These are phyloP conservation scores for Stephanodiscus minutulus DNA, from an alignment of 108 stramenopile genomes.

Conservation along the genomic window DNA sequence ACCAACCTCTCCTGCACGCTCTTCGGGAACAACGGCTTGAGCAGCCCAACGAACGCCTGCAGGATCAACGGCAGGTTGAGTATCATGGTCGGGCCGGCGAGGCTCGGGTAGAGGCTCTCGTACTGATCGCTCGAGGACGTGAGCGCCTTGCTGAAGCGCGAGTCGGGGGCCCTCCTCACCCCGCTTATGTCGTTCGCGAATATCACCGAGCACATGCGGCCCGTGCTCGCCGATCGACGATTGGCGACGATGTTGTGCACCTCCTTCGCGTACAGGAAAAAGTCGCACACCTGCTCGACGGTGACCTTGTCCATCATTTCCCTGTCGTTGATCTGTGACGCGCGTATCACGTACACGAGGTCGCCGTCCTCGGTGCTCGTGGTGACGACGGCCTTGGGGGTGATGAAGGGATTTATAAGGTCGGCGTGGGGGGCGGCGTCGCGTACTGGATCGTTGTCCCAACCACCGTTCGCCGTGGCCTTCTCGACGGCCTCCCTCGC, in stretches of 20 bases:
- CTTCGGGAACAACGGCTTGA: slow-evolving; percentile 52
- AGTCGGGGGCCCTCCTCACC: slow-evolving; percentile 43
- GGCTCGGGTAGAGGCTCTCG: slow-evolving; percentile 48
- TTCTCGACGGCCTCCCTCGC: slow-evolving; percentile 39
- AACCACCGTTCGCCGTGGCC: slow-evolving; percentile 48
- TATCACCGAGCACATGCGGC: slow-evolving; percentile 42
- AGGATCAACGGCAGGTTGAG: slow-evolving; percentile 47
- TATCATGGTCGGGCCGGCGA: slow-evolving; percentile 55
- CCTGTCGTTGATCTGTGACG: slow-evolving; percentile 47
- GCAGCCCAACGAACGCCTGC: slow-evolving; percentile 52
- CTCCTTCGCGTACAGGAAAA: slow-evolving; percentile 55
- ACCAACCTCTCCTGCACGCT: slow-evolving; percentile 54
- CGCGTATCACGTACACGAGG: slow-evolving; percentile 53
- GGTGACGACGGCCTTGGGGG: slow-evolving; percentile 39
- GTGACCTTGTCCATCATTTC: slow-evolving; percentile 46
- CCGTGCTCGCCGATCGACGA: slow-evolving; percentile 33
- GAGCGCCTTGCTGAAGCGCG: slow-evolving; percentile 42
- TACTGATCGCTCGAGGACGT: slow-evolving; percentile 50
- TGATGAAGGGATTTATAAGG: slow-evolving; percentile 42
- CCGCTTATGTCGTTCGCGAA: slow-evolving; percentile 57
- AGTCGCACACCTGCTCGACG: slow-evolving; percentile 48
- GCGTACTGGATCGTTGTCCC: slow-evolving; percentile 49
- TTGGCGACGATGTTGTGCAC: slow-evolving; percentile 49
- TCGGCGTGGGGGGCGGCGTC: slow-evolving; percentile 45
- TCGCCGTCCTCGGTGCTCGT: slow-evolving; percentile 51